Conservation (phyloP, 257 asterid species). For the Rauvolfia tetraphylla region DNA sequence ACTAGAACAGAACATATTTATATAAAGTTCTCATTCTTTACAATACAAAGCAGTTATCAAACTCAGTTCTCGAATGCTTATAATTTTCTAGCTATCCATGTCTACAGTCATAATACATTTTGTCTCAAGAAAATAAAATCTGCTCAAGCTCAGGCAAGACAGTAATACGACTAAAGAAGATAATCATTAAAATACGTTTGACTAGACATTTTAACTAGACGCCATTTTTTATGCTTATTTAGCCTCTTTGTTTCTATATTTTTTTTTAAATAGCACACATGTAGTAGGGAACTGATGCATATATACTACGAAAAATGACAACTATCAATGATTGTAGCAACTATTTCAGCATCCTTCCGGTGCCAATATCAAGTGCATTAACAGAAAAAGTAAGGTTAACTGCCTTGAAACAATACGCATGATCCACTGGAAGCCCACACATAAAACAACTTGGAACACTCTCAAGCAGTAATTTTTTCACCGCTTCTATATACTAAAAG, state of each 20-base stretch:
- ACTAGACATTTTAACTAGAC: background rate
- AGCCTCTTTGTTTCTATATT: background rate
- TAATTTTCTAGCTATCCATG: background rate
- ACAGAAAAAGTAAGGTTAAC: background rate
- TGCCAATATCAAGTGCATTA: background rate
- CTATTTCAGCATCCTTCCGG: background rate
- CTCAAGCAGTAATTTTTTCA: background rate
- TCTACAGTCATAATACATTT: background rate
- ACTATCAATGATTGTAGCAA: background rate
- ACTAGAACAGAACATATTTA: too few species aligned
- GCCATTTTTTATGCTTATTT: background rate
- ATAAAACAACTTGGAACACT: background rate
- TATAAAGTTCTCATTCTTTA: too few species aligned
- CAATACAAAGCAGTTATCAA: background rate
- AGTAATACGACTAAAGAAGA: background rate
- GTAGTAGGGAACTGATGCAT: background rate
- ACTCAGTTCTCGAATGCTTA: background rate
- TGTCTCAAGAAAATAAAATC: background rate
- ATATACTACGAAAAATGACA: background rate
- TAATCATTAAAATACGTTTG: too few species aligned
- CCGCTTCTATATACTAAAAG: background rate
- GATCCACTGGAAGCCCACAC: background rate
- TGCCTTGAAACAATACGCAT: too few species aligned
- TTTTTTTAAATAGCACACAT: background rate
- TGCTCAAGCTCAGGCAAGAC: background rate